Evolutionary conservation across 805 yeast species (phyloP).

Genomic region (Candida pseudofarinosa): DNA sequence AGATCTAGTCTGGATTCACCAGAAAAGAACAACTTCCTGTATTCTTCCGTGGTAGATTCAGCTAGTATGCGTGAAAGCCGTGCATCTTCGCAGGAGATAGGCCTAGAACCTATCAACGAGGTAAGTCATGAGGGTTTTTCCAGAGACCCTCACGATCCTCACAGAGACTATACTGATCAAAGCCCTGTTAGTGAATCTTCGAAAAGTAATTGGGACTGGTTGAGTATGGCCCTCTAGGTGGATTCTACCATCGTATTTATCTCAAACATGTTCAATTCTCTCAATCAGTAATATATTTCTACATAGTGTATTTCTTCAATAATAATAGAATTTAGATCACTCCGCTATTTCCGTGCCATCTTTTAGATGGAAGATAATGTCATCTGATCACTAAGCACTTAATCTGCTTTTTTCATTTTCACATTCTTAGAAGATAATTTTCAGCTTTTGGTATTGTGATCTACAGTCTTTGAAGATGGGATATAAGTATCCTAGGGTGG

Average conservation of each 20-base stretch:
- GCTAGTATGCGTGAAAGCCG: background rate
- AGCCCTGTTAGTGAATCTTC: conserved; percentile 4
- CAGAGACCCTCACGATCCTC: background rate
- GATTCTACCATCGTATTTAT: background rate
- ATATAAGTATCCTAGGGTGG: conserved; percentile 50
- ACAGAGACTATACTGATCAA: background rate
- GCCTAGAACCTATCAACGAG: conserved; percentile 6
- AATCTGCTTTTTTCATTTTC: too few relatives aligned
- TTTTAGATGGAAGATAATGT: too few relatives aligned
- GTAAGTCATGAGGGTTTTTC: conserved; percentile 3
- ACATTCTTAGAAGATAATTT: too few relatives aligned
- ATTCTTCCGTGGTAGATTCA: background rate
- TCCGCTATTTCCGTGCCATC: too few relatives aligned
- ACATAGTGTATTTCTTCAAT: background rate
- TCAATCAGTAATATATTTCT: background rate
- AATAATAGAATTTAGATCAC: background rate
- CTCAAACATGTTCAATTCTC: too few relatives aligned
- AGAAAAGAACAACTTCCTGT: background rate
- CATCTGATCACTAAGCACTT: too few relatives aligned
- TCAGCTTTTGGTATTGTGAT: too few relatives aligned
- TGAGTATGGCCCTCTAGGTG: conserved; percentile 23
- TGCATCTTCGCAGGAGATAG: conserved; percentile 1
- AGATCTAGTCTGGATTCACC: background rate
- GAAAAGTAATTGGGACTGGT: conserved; percentile 23
- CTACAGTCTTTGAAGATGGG: too few relatives aligned